A percentile compares a stretch with the other conserved stretches of the same genome.
phyloP scores from a whole-genome alignment of 2,329 filamentous ascomycete genomes.

The Calonectria naviculata region DNA sequence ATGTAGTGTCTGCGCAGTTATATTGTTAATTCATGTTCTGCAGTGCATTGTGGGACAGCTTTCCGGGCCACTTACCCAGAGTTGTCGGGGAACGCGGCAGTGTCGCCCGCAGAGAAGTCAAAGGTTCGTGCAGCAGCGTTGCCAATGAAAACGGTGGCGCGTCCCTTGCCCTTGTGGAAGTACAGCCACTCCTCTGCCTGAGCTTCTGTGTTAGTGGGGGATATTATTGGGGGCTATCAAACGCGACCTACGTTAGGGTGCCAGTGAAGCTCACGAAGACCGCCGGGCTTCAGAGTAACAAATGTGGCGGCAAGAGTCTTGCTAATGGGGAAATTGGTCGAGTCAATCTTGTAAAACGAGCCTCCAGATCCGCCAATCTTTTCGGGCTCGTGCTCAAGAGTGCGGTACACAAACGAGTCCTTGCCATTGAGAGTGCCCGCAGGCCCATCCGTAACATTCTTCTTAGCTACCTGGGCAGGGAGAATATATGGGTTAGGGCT shows the following conservation, averaged over 20 bases:
- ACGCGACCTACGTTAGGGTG: constrained; percentile 66
- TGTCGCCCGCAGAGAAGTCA: constrained; percentile 75
- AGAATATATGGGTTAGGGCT: constrained; percentile 70
- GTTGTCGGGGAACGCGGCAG: constrained; percentile 76
- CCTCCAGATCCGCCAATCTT: constrained; percentile 71
- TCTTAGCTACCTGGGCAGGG: constrained; percentile 63
- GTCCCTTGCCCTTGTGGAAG: constrained; percentile 71
- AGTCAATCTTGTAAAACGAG: constrained; percentile 72
- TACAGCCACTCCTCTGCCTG: constrained; percentile 78
- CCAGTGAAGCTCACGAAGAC: constrained; percentile 75
- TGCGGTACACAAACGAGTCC: constrained; percentile 71
- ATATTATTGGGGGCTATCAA: background rate
- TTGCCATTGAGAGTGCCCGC: constrained; percentile 64
- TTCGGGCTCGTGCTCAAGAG: constrained; percentile 65
- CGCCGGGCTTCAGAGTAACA: constrained; percentile 72
- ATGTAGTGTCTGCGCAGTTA: constrained; percentile 67
- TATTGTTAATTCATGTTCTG: background rate
- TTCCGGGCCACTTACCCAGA: constrained; percentile 52
- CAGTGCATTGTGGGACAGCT: background rate
- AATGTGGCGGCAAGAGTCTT: constrained; percentile 75
- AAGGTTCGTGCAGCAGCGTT: constrained; percentile 71
- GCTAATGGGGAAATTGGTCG: constrained; percentile 73
- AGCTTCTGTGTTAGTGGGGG: background rate
- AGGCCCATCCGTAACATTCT: constrained; percentile 49
- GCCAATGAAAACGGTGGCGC: constrained; percentile 74